A percentile compares a stretch with the other conserved stretches of the same genome.
Conservation (phyloP, 1,139 yeast genomes). For the Scheffersomyces illinoinensis region DNA sequence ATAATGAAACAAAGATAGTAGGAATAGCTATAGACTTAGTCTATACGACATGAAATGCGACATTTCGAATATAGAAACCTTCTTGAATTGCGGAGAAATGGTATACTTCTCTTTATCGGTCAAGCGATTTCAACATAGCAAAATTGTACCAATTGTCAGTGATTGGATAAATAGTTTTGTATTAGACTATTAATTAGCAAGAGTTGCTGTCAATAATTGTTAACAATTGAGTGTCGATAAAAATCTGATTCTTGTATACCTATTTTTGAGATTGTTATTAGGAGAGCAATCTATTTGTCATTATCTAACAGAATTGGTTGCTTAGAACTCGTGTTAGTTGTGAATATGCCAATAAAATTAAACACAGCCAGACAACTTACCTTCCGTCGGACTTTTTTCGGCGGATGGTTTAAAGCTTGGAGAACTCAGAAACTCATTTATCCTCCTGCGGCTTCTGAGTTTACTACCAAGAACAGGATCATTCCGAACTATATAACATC, state of each 20-base stretch:
- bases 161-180: not conserved
- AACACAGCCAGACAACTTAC: not conserved
- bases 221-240: not conserved
- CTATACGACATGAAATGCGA: not conserved
- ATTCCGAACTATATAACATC: constrained; percentile 46
- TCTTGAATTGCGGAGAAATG: not conserved
- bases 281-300: not conserved
- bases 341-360: not conserved
- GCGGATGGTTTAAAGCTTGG: constrained; percentile 13
- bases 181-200: not conserved
- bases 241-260: not conserved
- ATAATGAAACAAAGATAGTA: not conserved
- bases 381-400: constrained; percentile 6
- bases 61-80: not conserved
- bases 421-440: constrained; percentile 27
- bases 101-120: not conserved
- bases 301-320: not conserved
- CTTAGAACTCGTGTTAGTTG: too few species aligned
- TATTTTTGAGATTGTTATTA: too few species aligned
- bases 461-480: constrained; percentile 42
- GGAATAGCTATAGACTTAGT: not conserved
- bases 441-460: constrained; percentile 40
- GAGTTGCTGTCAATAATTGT: not conserved
- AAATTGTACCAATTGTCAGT: not conserved
- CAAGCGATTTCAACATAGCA: not conserved